Evolutionary conservation across 164 flowering plant species (phyloP).

Genomic region (Litsea cubeba): DNA sequence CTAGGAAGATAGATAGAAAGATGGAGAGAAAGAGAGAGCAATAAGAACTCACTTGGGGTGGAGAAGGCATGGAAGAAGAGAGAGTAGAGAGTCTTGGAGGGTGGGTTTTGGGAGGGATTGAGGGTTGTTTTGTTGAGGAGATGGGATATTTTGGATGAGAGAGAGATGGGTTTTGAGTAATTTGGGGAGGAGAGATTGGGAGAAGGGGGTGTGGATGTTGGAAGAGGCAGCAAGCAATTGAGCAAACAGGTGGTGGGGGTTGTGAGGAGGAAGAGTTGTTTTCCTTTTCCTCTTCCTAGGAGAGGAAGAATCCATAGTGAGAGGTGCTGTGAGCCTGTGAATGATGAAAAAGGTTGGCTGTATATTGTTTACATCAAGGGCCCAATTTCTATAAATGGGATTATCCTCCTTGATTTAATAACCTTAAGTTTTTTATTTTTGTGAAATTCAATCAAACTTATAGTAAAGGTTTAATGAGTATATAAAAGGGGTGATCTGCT

Average conservation of each 20-base stretch:
- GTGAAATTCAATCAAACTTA: too few species aligned
- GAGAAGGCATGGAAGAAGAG: slow-evolving; percentile 42
- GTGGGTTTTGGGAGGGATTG: slow-evolving; percentile 2
- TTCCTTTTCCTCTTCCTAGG: neutral
- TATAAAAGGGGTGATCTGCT: too few species aligned
- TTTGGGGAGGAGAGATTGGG: slow-evolving; percentile 26
- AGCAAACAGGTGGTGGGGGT: slow-evolving; percentile 21
- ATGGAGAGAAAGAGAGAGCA: neutral
- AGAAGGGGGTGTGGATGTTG: slow-evolving; percentile 6
- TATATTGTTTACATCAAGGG: too few species aligned
- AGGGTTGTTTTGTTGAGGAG: neutral
- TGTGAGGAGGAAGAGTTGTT: neutral
- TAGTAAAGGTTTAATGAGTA: too few species aligned
- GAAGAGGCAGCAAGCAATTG: slow-evolving; percentile 36
- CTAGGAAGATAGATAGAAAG: neutral
- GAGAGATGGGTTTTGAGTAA: slow-evolving; percentile 26
- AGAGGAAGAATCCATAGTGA: neutral
- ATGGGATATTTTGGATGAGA: slow-evolving; percentile 7
- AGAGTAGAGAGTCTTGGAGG: slow-evolving; percentile 24
- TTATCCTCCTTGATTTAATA: too few species aligned
- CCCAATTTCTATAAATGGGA: too few species aligned
- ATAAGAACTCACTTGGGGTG: slow-evolving; percentile 22
- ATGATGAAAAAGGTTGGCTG: neutral
- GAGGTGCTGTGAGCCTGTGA: too few species aligned
- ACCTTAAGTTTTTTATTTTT: too few species aligned